Evolutionary conservation across 2,329 filamentous ascomycete species (phyloP), one percentile per base, ranked within the genome.

Genomic region (Coccinonectria pachysandricola): DNA sequence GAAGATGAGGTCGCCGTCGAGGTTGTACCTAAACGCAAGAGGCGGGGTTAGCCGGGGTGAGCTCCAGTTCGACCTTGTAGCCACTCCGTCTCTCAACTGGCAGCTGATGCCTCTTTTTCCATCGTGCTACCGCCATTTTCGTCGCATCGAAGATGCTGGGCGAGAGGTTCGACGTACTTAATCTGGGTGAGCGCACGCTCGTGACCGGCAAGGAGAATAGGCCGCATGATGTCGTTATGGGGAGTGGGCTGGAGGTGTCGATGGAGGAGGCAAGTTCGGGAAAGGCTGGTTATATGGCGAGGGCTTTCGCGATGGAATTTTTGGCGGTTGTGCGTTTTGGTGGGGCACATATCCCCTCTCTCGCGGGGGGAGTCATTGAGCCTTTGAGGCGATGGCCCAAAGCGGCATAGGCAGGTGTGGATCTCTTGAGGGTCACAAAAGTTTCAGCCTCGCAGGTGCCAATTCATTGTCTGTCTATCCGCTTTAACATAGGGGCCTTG

Each of bases 161-260:
- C 20, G 24, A 15, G 21, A 26, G 26, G 22, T n/a, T 26, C 21
- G 18, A 56, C 66, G 50, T 69, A 85, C 78, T 78, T 84, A 61
- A 95, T 88, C 62, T 95, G 86, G 56, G 85, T 94, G 62, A 94
- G 73, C 63, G 86, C 84, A 68, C 86, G 82, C 71, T 93, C 86
- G 76, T 98, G 91, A 62, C 91, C 91, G 58, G 85, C 79, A 51
- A 98, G 74, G 49, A 98, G 71, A 61, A 95, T 92, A 54, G 91
- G 91, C 68, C 91, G 85, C 91, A 98, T 98, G 37, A 62, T 85
- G 64, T 42, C 28, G 40, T 37, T 28, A 30, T 42, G 30, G 40
- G 35, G 33, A 36, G 34, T 39, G 38, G 34, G 39, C 37, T 27
- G 37, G 48, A 41, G 43, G 34, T 44, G 39, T 43, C 39, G 45